Conservation (phyloP, 768 basidiomycete genomes). For the Rhodotorula kratochvilovae region DNA sequence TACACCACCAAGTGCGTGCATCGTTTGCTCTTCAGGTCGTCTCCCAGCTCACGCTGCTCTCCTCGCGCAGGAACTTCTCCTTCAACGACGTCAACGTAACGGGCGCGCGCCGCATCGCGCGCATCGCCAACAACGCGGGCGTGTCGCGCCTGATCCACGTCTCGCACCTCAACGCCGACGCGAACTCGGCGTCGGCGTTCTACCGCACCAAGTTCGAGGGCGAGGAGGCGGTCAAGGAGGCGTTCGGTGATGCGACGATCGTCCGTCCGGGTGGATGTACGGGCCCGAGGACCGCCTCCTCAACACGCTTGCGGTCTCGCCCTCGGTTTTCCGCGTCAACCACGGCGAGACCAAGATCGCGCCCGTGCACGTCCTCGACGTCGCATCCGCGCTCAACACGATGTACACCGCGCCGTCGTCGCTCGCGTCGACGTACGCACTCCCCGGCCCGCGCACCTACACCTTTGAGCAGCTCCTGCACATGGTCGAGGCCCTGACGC, state of each 20-base stretch:
- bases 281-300: slow-evolving; percentile 94
- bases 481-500: slow-evolving; percentile 73
- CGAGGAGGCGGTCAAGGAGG: slow-evolving; percentile 76
- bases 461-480: slow-evolving; percentile 59
- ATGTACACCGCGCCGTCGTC: slow-evolving; percentile 60
- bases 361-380: slow-evolving; percentile 89
- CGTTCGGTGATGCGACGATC: slow-evolving; percentile 80
- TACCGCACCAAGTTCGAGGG: slow-evolving; percentile 87
- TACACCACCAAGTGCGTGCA: slow-evolving; percentile 80
- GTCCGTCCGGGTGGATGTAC: slow-evolving; percentile 79
- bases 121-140: slow-evolving; percentile 67
- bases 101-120: slow-evolving; percentile 81
- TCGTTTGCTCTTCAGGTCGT: background rate
- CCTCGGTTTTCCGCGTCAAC: slow-evolving; percentile 92
- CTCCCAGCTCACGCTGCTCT: background rate
- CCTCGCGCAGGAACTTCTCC: slow-evolving; percentile 70
- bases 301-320: slow-evolving; percentile 87
- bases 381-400: slow-evolving; percentile 84
- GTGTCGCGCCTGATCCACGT: slow-evolving; percentile 86
- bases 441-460: slow-evolving; percentile 84
- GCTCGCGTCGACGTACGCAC: slow-evolving; percentile 59
- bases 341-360: slow-evolving; percentile 76
- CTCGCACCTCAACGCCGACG: slow-evolving; percentile 86
- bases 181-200: slow-evolving; percentile 70
- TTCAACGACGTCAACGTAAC: slow-evolving; percentile 73